Conservation (phyloP, 495 filamentous ascomycete genomes). For the Acidiella bohemica region DNA sequence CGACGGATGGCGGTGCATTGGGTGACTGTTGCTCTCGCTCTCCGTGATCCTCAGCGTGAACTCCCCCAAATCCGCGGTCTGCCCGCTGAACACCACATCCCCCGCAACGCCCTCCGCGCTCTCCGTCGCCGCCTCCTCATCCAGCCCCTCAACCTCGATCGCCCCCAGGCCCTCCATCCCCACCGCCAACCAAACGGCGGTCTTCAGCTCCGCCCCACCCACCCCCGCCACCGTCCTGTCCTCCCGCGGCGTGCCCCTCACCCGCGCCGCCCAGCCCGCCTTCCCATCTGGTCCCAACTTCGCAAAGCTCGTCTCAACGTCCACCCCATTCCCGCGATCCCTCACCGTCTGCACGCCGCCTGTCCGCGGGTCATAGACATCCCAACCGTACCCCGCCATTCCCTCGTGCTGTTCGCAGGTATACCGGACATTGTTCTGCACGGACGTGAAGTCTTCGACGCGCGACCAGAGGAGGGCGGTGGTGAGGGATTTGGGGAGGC, state of each 20-base stretch:
- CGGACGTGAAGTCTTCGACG: constrained; percentile 63
- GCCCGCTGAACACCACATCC: constrained; percentile 62
- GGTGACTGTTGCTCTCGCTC: constrained; percentile 48
- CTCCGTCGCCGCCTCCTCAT: constrained; percentile 28
- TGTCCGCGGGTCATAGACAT: constrained; percentile 77
- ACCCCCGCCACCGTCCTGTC: constrained; percentile 38
- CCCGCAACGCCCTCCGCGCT: constrained; percentile 65
- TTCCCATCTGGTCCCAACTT: constrained; percentile 83
- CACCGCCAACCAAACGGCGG: constrained; percentile 66
- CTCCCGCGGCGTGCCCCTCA: constrained; percentile 67
- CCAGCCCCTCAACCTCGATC: constrained; percentile 43
- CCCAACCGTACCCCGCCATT: constrained; percentile 96
- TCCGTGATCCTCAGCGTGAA: constrained; percentile 71
- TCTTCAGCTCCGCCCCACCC: constrained; percentile 40
- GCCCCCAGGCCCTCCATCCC: constrained; percentile 63
- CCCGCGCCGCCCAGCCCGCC: constrained; percentile 79
- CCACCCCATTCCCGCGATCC: constrained; percentile 72
- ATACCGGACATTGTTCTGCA: constrained; percentile 74
- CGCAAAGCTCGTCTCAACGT: constrained; percentile 83
- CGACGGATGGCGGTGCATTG: constrained; percentile 45
- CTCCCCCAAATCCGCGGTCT: constrained; percentile 60
- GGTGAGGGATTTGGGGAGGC: constrained; percentile 72
- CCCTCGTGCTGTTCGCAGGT: constrained; percentile 92
- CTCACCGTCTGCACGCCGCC: constrained; percentile 84
- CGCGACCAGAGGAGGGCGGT: constrained; percentile 82